phyloP scores from a whole-genome alignment of 352 stramenopile species.

The Blastocystis sp. region DNA sequence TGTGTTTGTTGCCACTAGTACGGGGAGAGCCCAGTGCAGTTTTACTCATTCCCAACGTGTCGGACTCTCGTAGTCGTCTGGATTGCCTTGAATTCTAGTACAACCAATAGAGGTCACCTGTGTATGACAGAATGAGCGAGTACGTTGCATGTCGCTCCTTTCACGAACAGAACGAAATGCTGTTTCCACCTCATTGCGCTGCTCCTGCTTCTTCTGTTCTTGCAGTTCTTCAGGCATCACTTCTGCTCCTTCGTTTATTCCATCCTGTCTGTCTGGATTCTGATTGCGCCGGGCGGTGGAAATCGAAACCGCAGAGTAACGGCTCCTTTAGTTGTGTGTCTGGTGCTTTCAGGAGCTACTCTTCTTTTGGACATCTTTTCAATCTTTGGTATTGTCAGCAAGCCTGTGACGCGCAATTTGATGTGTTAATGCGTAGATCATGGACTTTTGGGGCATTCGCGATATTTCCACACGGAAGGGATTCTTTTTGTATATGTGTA shows the following conservation, averaged over 20 bases:
- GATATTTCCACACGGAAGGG: neutral
- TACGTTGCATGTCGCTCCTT: neutral
- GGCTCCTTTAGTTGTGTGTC: neutral
- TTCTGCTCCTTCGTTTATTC: constrained; percentile 37
- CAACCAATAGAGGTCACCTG: too few species aligned
- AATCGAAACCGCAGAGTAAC: neutral
- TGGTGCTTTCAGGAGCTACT: neutral
- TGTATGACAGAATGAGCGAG: neutral
- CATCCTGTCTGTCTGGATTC: neutral
- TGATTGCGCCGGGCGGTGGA: neutral
- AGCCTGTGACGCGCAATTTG: neutral
- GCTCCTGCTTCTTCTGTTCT: neutral
- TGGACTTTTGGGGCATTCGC: constrained; percentile 5
- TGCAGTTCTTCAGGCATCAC: constrained; percentile 5
- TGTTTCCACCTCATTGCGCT: neutral
- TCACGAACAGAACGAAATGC: neutral
- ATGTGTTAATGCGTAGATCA: constrained; percentile 5
- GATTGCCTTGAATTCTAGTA: too few species aligned
- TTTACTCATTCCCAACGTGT: neutral
- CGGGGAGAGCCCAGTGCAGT: neutral
- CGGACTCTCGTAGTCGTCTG: too few species aligned
- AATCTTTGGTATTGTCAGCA: neutral
- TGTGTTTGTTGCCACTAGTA: constrained; percentile 45
- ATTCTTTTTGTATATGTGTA: constrained; percentile 15
- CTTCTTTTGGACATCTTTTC: constrained; percentile 24